Conservation (phyloP, 345 rosid genomes). For the Eucalyptus regnans region DNA sequence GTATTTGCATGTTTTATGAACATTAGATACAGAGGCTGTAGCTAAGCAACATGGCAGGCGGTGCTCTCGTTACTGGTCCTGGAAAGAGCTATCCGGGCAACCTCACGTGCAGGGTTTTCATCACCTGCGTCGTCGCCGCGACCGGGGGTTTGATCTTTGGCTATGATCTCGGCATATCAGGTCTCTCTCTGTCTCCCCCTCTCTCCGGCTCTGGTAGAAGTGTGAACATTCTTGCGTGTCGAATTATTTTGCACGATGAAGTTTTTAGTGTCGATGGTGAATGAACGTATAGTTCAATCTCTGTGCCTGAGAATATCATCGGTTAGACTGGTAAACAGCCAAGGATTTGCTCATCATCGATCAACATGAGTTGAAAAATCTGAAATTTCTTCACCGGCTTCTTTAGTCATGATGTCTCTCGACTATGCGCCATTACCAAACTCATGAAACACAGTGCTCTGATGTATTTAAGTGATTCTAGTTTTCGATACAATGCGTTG, state of each 20-base stretch:
- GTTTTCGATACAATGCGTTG: neutral
- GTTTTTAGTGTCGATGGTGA: neutral
- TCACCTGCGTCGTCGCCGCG: constrained; percentile 17
- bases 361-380: neutral
- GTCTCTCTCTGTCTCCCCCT: neutral
- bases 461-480: neutral
- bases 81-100: constrained; percentile 16
- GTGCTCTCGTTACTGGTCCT: neutral
- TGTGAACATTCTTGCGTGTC: too few species aligned
- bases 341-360: neutral
- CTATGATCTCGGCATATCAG: constrained; percentile 36
- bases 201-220: neutral
- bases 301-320: neutral
- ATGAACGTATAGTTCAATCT: neutral
- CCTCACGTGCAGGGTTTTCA: constrained; percentile 3
- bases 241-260: neutral
- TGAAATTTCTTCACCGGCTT: neutral
- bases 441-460: neutral
- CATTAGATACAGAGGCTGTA: neutral
- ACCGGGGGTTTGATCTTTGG: constrained; percentile 26
- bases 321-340: neutral
- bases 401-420: neutral
- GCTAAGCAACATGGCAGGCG: constrained; percentile 18
- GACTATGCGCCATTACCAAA: neutral
- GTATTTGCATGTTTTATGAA: neutral